These are phyloP conservation scores for Arthromyces matolae DNA, from an alignment of 768 basidiomycete genomes.

Conservation along the genomic window DNA sequence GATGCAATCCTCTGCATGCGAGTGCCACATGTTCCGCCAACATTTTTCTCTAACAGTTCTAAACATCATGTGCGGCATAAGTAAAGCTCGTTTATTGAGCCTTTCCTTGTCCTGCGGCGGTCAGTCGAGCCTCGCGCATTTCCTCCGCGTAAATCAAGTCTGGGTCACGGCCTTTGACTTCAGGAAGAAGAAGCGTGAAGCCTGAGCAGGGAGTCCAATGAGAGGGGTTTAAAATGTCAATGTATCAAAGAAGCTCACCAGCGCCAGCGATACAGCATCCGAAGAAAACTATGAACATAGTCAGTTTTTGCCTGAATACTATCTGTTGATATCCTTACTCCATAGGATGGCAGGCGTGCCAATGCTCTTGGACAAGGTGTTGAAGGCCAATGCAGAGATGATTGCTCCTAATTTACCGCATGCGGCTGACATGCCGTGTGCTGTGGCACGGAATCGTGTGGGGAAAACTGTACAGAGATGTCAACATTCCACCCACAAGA, in stretches of 20 bases:
- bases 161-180: constrained; percentile 37
- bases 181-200: constrained; percentile 35
- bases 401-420: constrained; percentile 75
- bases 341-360: constrained; percentile 67
- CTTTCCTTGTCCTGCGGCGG: background rate
- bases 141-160: constrained; percentile 35
- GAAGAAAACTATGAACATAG: constrained; percentile 51
- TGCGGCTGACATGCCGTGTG: constrained; percentile 75
- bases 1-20: no score
- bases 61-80: no score
- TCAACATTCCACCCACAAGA: no score
- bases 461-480: constrained; percentile 79
- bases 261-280: constrained; percentile 60
- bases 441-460: constrained; percentile 66
- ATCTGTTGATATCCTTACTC: constrained; percentile 45
- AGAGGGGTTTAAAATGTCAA: no score
- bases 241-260: no score
- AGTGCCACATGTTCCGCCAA: no score
- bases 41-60: no score
- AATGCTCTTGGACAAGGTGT: constrained; percentile 52
- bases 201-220: no score
- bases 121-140: constrained; percentile 14
- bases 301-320: background rate
- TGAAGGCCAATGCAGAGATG: constrained; percentile 72
- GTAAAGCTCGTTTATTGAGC: background rate